A percentile compares a stretch with the other conserved stretches of the same genome.
Evolutionary conservation across 2,329 filamentous ascomycete genomes (phyloP).

Genomic region (Ceratocystis lukuohia): DNA sequence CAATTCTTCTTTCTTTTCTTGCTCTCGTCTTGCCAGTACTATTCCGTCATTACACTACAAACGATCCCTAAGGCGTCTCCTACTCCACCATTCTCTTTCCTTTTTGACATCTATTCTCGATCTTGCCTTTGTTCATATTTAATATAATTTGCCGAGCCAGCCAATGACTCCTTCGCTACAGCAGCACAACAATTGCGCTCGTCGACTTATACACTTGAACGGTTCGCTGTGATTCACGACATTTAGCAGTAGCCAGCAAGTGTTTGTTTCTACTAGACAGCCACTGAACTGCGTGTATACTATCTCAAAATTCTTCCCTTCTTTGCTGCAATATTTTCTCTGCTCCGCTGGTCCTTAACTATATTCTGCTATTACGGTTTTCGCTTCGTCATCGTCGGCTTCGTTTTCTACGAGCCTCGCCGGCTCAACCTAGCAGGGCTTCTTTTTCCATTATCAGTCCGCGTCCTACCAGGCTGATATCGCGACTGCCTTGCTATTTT

Average conservation of each 20-base stretch:
- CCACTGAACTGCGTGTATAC: too few species aligned
- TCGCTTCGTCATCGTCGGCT: not conserved
- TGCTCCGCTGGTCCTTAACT: not conserved
- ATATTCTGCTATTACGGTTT: not conserved
- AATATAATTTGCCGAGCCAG: not conserved
- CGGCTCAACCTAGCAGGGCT: not conserved
- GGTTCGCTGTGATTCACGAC: not conserved
- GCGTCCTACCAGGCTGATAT: slow-evolving; percentile 10
- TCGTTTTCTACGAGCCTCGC: not conserved
- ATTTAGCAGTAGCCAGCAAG: not conserved
- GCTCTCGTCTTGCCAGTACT: not conserved
- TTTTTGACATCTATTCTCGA: not conserved
- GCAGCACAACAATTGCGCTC: not conserved
- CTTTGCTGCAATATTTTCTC: not conserved
- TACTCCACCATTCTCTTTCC: not conserved
- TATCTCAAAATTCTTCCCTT: not conserved
- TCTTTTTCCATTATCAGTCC: not conserved
- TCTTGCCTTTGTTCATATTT: not conserved
- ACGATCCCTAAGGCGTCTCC: too few species aligned
- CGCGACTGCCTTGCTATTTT: not conserved
- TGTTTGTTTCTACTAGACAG: too few species aligned
- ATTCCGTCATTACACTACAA: not conserved
- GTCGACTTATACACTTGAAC: not conserved
- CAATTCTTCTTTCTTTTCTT: not conserved
- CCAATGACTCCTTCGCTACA: not conserved